A percentile compares a stretch with the other conserved stretches of the same genome.
These are phyloP conservation scores for Xenosphaeropsis pyriputrescens DNA, from an alignment of 2,329 filamentous ascomycete species.

Conservation along the genomic window DNA sequence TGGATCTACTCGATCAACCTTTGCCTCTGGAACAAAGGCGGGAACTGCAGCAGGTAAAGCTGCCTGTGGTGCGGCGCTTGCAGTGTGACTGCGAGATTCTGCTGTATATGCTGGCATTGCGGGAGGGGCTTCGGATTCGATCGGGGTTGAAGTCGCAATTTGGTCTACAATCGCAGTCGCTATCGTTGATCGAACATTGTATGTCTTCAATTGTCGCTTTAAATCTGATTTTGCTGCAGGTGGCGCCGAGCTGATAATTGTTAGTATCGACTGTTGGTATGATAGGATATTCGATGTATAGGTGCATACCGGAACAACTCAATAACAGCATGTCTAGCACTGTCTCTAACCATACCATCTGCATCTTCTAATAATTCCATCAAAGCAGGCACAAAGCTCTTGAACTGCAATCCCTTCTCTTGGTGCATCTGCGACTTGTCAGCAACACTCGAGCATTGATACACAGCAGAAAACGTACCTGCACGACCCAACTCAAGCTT, in stretches of 20 bases:
- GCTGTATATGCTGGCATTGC: slow-evolving; percentile 6
- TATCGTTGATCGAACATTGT: slow-evolving; percentile 78
- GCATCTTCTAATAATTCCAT: slow-evolving; percentile 85
- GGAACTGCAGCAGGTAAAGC: slow-evolving; percentile 26
- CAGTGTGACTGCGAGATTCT: slow-evolving; percentile 23
- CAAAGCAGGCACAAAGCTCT: slow-evolving; percentile 65
- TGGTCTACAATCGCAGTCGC: slow-evolving; percentile 67
- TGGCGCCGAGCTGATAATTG: slow-evolving; percentile 47
- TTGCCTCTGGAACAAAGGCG: slow-evolving; percentile 49
- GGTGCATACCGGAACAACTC: slow-evolving; percentile 62
- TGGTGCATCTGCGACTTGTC: slow-evolving; percentile 52
- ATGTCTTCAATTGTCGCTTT: slow-evolving; percentile 70
- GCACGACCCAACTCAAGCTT: slow-evolving; percentile 72
- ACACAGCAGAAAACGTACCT: slow-evolving; percentile 31
- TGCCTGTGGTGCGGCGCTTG: slow-evolving; percentile 35
- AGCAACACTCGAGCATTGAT: neutral
- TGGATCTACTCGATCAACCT: slow-evolving; percentile 59
- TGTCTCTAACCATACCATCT: slow-evolving; percentile 74
- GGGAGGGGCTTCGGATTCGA: slow-evolving; percentile 18
- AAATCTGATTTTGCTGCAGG: slow-evolving; percentile 77
- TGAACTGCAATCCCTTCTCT: slow-evolving; percentile 66
- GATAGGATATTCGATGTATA: neutral
- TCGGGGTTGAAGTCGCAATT: slow-evolving; percentile 36
- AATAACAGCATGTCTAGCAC: slow-evolving; percentile 69
- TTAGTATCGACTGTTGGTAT: slow-evolving; percentile 2